These are phyloP conservation scores for Volvariella volvacea DNA, from an alignment of 1,284 basidiomycete species.

Conservation along the genomic window DNA sequence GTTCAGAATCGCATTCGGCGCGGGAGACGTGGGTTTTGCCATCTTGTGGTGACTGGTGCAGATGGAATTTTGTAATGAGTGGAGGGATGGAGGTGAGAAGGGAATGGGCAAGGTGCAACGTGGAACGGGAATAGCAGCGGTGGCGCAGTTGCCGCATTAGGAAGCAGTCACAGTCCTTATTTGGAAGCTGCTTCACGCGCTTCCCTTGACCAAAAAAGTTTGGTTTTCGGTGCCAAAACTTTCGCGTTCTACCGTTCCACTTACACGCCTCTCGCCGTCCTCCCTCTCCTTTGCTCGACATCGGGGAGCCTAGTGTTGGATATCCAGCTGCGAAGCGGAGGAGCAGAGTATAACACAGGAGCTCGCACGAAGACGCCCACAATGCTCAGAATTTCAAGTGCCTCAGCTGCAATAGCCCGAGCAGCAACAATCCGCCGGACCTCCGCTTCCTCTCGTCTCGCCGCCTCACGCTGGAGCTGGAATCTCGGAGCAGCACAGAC, in stretches of 20 bases:
- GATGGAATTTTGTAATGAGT: no score
- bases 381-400: no score
- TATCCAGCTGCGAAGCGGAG: no score
- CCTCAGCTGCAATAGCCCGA: no score
- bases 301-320: no score
- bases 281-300: constrained; percentile 20
- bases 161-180: no score
- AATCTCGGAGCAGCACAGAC: not conserved
- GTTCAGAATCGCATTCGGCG: constrained; percentile 43
- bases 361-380: no score
- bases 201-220: constrained; percentile 3
- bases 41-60: no score
- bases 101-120: constrained; percentile 16
- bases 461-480: constrained; percentile 19
- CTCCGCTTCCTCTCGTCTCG: constrained; percentile 12
- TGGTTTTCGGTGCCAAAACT: constrained; percentile 19
- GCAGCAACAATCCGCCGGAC: constrained; percentile 9
- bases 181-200: no score
- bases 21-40: constrained; percentile 10
- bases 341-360: no score
- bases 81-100: constrained; percentile 5
- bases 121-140: constrained; percentile 14
- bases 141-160: constrained; percentile 6
- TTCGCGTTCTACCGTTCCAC: constrained; percentile 16
- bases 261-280: constrained; percentile 21